Evolutionary conservation across 2,329 filamentous ascomycete species (phyloP).

Genomic region (Drechslerella coelobrocha): DNA sequence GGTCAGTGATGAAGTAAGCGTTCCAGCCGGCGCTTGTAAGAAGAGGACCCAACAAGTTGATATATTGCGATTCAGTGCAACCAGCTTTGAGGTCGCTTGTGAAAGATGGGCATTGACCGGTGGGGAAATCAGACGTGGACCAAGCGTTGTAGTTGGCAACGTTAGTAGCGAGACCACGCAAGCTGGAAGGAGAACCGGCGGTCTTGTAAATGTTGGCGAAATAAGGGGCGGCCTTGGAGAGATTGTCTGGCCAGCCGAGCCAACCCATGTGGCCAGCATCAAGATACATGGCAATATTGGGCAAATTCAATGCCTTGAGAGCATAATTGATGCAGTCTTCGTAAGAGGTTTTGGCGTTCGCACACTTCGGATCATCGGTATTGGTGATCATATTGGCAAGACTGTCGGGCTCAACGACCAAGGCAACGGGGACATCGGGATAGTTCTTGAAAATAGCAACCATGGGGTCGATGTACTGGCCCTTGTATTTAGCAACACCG

Average conservation of each 20-base stretch:
- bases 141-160: slow-evolving; percentile 66
- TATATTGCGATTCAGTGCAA: slow-evolving; percentile 57
- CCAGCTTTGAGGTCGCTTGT: slow-evolving; percentile 59
- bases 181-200: slow-evolving; percentile 62
- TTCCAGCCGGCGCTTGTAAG: slow-evolving; percentile 55
- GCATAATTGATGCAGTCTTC: slow-evolving; percentile 64
- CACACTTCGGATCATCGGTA: slow-evolving; percentile 62
- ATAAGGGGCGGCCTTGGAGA: slow-evolving; percentile 62
- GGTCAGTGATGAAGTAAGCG: slow-evolving; percentile 63
- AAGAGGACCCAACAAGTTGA: slow-evolving; percentile 59
- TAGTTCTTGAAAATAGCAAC: slow-evolving; percentile 58
- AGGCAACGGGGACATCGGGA: slow-evolving; percentile 53
- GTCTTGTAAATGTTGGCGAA: slow-evolving; percentile 63
- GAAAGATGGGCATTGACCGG: slow-evolving; percentile 59
- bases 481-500: slow-evolving; percentile 65
- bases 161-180: slow-evolving; percentile 67
- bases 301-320: slow-evolving; percentile 63
- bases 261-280: slow-evolving; percentile 68
- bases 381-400: slow-evolving; percentile 69
- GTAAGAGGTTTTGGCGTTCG: slow-evolving; percentile 62
- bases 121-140: slow-evolving; percentile 16
- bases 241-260: slow-evolving; percentile 67
- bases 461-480: slow-evolving; percentile 62
- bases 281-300: slow-evolving; percentile 67
- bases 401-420: slow-evolving; percentile 64